Evolutionary conservation across 371 early-diverging fungal species (phyloP).

Genomic region (Gilbertella persicaria): DNA sequence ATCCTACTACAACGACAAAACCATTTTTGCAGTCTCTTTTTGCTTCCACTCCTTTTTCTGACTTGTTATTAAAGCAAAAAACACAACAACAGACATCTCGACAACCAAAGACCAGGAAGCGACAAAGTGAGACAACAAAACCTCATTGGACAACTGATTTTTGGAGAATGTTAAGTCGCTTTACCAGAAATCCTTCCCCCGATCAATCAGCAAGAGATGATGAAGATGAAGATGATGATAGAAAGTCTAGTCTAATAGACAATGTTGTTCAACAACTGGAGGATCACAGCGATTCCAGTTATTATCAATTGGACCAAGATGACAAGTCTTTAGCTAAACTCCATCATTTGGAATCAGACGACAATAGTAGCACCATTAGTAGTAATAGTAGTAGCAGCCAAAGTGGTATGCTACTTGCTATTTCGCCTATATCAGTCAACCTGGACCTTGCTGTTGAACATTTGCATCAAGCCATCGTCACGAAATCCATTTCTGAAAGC

Average conservation of each 20-base stretch:
- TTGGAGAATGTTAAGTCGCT: conserved; percentile 20
- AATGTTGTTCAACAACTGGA: conserved; percentile 2
- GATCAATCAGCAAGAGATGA: not conserved
- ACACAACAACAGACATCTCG: conserved; percentile 1
- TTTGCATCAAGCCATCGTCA: conserved; percentile 13
- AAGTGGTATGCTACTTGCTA: conserved; percentile 31
- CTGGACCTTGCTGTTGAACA: conserved; percentile 22
- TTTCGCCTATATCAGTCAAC: conserved; percentile 28
- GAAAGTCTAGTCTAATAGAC: no score
- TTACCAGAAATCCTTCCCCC: not conserved
- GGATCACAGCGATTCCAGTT: conserved; percentile 15
- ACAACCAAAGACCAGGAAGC: not conserved
- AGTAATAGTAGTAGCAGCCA: conserved; percentile 4
- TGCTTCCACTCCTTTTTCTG: conserved; percentile 25
- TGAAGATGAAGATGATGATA: not conserved
- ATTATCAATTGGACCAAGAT: conserved; percentile 32
- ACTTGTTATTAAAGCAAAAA: conserved; percentile 9
- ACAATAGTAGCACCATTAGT: conserved; percentile 3
- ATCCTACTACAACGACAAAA: conserved; percentile 9
- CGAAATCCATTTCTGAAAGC: conserved; percentile 7
- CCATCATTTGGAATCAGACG: not conserved
- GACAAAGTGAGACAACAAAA: not conserved
- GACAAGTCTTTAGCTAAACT: not conserved
- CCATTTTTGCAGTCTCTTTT: conserved; percentile 44
- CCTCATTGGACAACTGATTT: conserved; percentile 23